Evolutionary conservation across 805 yeast species (phyloP).

Genomic region (Myxozyma nipponensis): DNA sequence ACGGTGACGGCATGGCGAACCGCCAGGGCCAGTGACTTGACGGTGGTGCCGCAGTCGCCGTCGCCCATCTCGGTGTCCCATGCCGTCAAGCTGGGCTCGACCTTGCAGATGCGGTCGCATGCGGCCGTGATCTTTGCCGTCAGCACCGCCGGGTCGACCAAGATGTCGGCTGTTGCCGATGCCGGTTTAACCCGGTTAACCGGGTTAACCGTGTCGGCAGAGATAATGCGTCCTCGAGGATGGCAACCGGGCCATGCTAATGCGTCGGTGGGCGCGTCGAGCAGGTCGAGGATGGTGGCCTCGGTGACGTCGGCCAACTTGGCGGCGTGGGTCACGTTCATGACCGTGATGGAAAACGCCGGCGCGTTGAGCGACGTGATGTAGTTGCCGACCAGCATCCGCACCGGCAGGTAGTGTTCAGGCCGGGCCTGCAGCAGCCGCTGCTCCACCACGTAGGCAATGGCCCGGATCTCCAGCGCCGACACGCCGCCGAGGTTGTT

Average conservation of each 20-base stretch:
- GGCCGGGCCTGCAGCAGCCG: background rate
- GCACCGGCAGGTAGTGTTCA: slow-evolving; percentile 54
- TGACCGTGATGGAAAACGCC: slow-evolving; percentile 80
- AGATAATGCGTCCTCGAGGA: background rate
- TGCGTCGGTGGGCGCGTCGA: slow-evolving; percentile 15
- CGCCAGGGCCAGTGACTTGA: slow-evolving; percentile 74
- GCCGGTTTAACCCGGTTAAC: background rate
- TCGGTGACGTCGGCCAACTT: slow-evolving; percentile 7
- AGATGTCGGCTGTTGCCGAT: slow-evolving; percentile 2
- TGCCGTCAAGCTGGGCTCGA: slow-evolving; percentile 77
- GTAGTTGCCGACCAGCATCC: slow-evolving; percentile 70
- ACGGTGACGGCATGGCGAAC: slow-evolving; percentile 50
- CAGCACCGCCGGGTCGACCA: slow-evolving; percentile 10
- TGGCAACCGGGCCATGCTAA: slow-evolving; percentile 11
- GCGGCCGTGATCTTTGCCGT: slow-evolving; percentile 42
- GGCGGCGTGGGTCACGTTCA: slow-evolving; percentile 51
- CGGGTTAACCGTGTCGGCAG: background rate
- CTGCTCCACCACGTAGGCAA: slow-evolving; percentile 44
- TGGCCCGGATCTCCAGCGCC: slow-evolving; percentile 65
- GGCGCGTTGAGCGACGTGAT: slow-evolving; percentile 90
- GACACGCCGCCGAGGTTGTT: slow-evolving; percentile 92
- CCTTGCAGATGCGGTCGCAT: slow-evolving; percentile 50
- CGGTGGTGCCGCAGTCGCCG: slow-evolving; percentile 93
- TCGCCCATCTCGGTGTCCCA: slow-evolving; percentile 89
- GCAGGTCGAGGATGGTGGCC: slow-evolving; percentile 6